Conservation (phyloP, 2,329 filamentous ascomycete species). For the Amauroascus verrucosus region DNA sequence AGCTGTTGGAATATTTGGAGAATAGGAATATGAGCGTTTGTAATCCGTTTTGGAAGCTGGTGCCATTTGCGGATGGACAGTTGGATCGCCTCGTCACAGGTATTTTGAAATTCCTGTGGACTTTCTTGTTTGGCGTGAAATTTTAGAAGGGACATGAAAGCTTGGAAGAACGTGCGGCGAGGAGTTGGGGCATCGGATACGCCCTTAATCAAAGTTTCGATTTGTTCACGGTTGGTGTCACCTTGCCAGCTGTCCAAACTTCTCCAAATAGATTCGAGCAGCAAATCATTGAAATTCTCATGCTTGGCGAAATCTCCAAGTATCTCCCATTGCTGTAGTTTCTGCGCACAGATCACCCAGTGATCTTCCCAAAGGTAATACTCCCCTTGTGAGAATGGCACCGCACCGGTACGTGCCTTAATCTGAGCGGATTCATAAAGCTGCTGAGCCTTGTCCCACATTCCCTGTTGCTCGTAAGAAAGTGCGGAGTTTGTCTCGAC, state of each 20-base stretch:
- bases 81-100: slow-evolving; percentile 95
- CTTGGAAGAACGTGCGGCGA: slow-evolving; percentile 89
- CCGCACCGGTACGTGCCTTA: slow-evolving; percentile 89
- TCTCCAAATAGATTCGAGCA: slow-evolving; percentile 91
- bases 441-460: slow-evolving; percentile 98
- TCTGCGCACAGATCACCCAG: slow-evolving; percentile 95
- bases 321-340: slow-evolving; percentile 98
- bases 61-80: slow-evolving; percentile 98
- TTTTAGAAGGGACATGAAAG: slow-evolving; percentile 93
- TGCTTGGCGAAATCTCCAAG: slow-evolving; percentile 96
- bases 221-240: slow-evolving; percentile 71
- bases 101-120: slow-evolving; percentile 68
- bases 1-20: slow-evolving; percentile 97
- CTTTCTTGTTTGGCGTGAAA: slow-evolving; percentile 81
- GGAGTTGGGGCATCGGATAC: slow-evolving; percentile 96
- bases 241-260: slow-evolving; percentile 92
- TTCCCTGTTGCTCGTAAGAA: slow-evolving; percentile 96
- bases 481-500: slow-evolving; percentile 95
- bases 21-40: slow-evolving; percentile 87
- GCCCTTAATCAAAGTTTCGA: slow-evolving; percentile 90
- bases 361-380: slow-evolving; percentile 99
- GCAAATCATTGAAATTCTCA: slow-evolving; percentile 93
- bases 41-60: slow-evolving; percentile 86
- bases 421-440: slow-evolving; percentile 96
- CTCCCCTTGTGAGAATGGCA: slow-evolving; percentile 90